phyloP scores from a whole-genome alignment of 208 protist species.

The Balamuthia mandrillaris region DNA sequence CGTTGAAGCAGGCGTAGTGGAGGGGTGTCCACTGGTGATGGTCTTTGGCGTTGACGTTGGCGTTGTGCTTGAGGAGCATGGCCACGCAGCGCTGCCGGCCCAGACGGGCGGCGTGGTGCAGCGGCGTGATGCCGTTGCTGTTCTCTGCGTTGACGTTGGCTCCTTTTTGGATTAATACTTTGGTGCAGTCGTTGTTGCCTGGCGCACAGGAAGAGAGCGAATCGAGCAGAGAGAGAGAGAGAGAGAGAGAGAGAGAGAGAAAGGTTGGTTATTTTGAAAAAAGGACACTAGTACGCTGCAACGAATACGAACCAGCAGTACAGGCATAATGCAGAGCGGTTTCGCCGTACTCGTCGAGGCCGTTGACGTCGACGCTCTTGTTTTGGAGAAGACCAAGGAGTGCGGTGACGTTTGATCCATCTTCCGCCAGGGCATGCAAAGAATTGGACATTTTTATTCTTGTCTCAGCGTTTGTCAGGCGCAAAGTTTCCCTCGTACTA shows the following conservation, averaged over 20 bases:
- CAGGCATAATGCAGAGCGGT: constrained; percentile 18
- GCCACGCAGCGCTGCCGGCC: neutral
- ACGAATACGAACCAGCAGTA: neutral
- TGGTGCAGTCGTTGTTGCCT: neutral
- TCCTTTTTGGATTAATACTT: neutral
- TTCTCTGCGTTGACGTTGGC: neutral
- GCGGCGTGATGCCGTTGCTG: neutral
- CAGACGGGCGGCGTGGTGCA: neutral
- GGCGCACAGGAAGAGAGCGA: neutral
- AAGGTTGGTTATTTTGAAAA: neutral
- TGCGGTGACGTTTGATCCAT: no score
- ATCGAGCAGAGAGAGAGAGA: neutral
- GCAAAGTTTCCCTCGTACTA: no score
- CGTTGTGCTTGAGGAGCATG: neutral
- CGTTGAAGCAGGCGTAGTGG: constrained; percentile 21
- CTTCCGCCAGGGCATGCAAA: no score
- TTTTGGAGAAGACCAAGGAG: neutral
- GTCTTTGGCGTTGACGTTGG: neutral
- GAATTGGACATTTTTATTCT: no score
- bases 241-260: neutral
- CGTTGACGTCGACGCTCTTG: neutral
- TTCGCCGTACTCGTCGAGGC: constrained; percentile 8
- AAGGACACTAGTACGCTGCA: neutral
- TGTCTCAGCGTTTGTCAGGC: no score
- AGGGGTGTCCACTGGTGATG: constrained; percentile 18